A percentile compares a stretch with the other conserved stretches of the same genome.
These are phyloP conservation scores for Ceratocystis lukuohia DNA, from an alignment of 2,329 filamentous ascomycete genomes.

Conservation along the genomic window DNA sequence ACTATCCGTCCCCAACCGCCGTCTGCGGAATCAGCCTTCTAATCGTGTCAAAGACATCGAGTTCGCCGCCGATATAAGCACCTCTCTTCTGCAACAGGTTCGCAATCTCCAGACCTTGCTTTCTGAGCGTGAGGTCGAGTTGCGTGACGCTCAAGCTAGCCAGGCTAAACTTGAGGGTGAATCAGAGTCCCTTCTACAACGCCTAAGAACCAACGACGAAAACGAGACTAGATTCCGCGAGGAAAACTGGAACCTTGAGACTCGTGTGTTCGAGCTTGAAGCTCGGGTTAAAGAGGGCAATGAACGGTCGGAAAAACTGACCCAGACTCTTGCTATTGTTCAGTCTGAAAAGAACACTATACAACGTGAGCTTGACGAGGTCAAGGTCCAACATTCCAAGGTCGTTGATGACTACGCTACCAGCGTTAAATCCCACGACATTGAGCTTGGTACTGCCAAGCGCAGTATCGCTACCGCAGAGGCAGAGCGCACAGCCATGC, in stretches of 20 bases:
- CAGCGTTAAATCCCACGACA: slow-evolving; percentile 69
- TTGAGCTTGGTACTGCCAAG: slow-evolving; percentile 72
- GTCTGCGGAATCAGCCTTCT: slow-evolving; percentile 76
- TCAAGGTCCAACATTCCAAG: slow-evolving; percentile 66
- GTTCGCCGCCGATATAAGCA: slow-evolving; percentile 96
- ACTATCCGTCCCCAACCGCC: slow-evolving; percentile 66
- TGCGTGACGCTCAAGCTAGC: slow-evolving; percentile 51
- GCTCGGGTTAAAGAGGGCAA: slow-evolving; percentile 59
- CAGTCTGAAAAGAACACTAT: slow-evolving; percentile 62
- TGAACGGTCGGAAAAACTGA: slow-evolving; percentile 72
- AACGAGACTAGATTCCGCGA: slow-evolving; percentile 95
- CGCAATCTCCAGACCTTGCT: slow-evolving; percentile 77
- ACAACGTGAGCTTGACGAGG: slow-evolving; percentile 82
- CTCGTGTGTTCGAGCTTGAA: slow-evolving; percentile 72
- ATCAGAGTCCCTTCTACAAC: slow-evolving; percentile 62
- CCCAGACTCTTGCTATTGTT: slow-evolving; percentile 53
- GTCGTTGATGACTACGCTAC: slow-evolving; percentile 68
- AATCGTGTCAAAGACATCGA: slow-evolving; percentile 91
- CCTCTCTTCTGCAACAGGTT: slow-evolving; percentile 84
- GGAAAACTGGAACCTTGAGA: slow-evolving; percentile 96
- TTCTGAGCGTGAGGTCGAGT: slow-evolving; percentile 72
- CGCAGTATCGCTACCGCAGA: slow-evolving; percentile 68
- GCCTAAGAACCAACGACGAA: slow-evolving; percentile 73
- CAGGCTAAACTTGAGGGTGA: slow-evolving; percentile 74
- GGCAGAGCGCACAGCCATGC: slow-evolving; percentile 61